Percentiles rank a stretch among this genome's conserved stretches.
Evolutionary conservation across 106 monocot genomes (phyloP).

Genomic region (Dendrobium officinale): DNA sequence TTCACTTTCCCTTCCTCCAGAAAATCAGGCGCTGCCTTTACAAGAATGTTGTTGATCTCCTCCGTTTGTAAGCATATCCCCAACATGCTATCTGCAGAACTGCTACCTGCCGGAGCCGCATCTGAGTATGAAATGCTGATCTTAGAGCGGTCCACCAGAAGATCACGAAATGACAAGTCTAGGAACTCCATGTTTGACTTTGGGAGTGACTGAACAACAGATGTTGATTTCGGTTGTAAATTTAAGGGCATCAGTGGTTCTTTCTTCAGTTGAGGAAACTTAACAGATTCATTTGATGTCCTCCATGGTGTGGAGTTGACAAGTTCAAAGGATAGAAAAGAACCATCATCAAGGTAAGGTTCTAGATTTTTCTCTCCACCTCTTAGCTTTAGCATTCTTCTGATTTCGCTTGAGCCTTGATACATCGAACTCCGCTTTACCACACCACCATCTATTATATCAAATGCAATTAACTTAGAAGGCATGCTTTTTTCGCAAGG

Average conservation of each 20-base stretch:
- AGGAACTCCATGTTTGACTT: conserved; percentile 38
- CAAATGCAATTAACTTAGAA: conserved; percentile 25
- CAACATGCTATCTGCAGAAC: conserved; percentile 19
- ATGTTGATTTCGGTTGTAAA: background rate
- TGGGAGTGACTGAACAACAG: conserved; percentile 13
- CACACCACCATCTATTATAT: conserved; percentile 21
- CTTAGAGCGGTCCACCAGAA: conserved; percentile 36
- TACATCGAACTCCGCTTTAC: conserved; percentile 72
- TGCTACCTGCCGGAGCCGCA: background rate
- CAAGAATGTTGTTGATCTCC: background rate
- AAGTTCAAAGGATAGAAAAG: conserved; percentile 81
- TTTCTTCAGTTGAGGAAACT: conserved; percentile 12
- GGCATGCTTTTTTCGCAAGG: conserved; percentile 65
- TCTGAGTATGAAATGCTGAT: conserved; percentile 14
- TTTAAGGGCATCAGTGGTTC: conserved; percentile 2
- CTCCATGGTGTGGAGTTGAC: conserved; percentile 18
- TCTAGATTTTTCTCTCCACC: conserved; percentile 34
- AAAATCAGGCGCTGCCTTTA: conserved; percentile 9
- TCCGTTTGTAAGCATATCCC: conserved; percentile 17
- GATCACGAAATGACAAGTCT: conserved; percentile 68
- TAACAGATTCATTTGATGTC: conserved; percentile 17
- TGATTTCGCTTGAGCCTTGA: conserved; percentile 72
- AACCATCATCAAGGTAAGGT: conserved; percentile 21
- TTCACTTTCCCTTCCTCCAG: conserved; percentile 9
- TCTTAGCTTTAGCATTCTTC: conserved; percentile 35